Conservation (phyloP, 176 grass and related monocot species). For the Carex cristatella region DNA sequence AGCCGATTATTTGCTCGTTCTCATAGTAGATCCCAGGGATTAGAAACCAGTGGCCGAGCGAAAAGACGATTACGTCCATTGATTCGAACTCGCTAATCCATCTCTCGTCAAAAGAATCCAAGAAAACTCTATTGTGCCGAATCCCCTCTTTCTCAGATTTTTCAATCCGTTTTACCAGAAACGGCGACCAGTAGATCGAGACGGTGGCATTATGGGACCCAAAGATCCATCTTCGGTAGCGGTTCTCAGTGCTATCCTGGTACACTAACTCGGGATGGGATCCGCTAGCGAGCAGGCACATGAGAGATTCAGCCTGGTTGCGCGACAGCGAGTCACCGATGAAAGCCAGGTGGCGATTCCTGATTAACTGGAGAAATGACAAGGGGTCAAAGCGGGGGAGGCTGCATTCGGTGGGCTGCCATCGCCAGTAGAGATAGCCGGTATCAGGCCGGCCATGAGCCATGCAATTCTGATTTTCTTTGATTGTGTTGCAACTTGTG, state of each 20-base stretch:
- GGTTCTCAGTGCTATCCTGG: slow-evolving; percentile 42
- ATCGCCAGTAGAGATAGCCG: slow-evolving; percentile 74
- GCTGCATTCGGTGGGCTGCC: slow-evolving; percentile 44
- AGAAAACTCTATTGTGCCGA: slow-evolving; percentile 64
- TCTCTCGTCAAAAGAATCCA: slow-evolving; percentile 58
- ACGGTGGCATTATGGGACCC: slow-evolving; percentile 49
- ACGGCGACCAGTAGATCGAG: slow-evolving; percentile 80
- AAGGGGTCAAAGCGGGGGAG: slow-evolving; percentile 55
- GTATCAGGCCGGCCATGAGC: slow-evolving; percentile 69
- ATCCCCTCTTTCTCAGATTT: slow-evolving; percentile 49
- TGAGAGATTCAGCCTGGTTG: slow-evolving; percentile 75
- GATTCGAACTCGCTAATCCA: slow-evolving; percentile 43
- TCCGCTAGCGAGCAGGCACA: slow-evolving; percentile 58
- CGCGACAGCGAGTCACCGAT: slow-evolving; percentile 77
- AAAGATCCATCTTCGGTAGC: slow-evolving; percentile 65
- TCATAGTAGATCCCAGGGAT: slow-evolving; percentile 70
- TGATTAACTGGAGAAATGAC: slow-evolving; percentile 45
- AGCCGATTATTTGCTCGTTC: slow-evolving; percentile 46
- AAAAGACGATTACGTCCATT: slow-evolving; percentile 46
- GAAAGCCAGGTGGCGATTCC: slow-evolving; percentile 60
- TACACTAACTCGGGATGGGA: slow-evolving; percentile 41
- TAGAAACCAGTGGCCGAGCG: slow-evolving; percentile 80
- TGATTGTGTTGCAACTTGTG: slow-evolving; percentile 61
- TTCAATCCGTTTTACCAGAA: slow-evolving; percentile 52
- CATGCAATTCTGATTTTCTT: slow-evolving; percentile 92